Conservation (phyloP, 148 eudicot species). For the Arbutus unedo region DNA sequence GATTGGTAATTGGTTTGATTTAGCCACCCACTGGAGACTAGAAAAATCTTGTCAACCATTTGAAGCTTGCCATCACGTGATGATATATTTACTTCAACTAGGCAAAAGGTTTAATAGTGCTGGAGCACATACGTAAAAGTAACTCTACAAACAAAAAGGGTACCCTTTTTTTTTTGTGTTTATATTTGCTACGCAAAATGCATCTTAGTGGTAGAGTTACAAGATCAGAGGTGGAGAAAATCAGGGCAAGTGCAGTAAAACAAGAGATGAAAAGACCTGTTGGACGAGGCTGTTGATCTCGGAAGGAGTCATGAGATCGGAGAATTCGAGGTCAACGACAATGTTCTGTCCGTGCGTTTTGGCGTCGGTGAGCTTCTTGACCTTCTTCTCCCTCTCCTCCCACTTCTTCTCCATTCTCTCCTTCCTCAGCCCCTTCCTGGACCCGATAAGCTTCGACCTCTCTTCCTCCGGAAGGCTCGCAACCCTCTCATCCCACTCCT, state of each 20-base stretch:
- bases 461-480: conserved; percentile 57
- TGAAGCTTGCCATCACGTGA: background rate
- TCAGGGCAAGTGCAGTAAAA: background rate
- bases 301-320: conserved; percentile 59
- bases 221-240: too few relatives aligned
- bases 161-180: too few relatives aligned
- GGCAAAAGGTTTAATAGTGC: background rate
- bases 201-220: too few relatives aligned
- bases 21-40: background rate
- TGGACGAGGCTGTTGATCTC: conserved; percentile 79
- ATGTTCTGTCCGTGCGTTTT: conserved; percentile 60
- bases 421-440: conserved; percentile 46
- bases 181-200: too few relatives aligned
- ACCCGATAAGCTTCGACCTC: conserved; percentile 49
- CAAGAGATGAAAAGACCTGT: conserved; percentile 44
- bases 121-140: background rate
- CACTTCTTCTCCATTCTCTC: conserved; percentile 65
- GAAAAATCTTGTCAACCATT: background rate
- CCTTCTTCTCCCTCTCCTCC: conserved; percentile 51
- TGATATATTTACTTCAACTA: background rate
- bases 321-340: conserved; percentile 74
- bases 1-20: background rate
- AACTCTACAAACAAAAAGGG: background rate
- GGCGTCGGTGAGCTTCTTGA: conserved; percentile 46
- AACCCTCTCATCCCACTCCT: conserved; percentile 74